phyloP scores from a whole-genome alignment of 192 early-diverging fungal species.

The Pilaira anomala region DNA sequence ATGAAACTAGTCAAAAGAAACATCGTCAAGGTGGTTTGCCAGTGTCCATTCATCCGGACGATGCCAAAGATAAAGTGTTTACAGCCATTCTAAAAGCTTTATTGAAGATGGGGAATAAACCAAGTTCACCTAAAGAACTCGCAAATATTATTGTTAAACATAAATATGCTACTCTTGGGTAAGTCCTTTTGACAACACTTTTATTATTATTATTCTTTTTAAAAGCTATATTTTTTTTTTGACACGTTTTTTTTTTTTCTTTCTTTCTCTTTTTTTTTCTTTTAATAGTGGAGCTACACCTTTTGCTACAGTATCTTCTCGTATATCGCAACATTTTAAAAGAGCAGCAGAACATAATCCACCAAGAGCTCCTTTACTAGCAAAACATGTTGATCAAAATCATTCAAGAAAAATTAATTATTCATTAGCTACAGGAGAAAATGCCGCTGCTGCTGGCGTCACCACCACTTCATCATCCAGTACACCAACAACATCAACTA shows the following conservation, averaged over 20 bases:
- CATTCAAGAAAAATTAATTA: conserved; percentile 75
- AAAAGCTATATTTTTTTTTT: neutral
- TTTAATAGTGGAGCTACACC: conserved; percentile 69
- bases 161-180: conserved; percentile 75
- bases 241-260: conserved; percentile 7
- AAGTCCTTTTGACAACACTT: conserved; percentile 28
- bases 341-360: conserved; percentile 73
- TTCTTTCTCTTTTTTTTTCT: neutral
- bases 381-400: conserved; percentile 64
- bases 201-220: neutral
- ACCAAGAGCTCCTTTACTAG: conserved; percentile 67
- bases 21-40: conserved; percentile 16
- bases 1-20: neutral
- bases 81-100: conserved; percentile 83
- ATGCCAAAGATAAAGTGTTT: conserved; percentile 83
- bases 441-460: neutral
- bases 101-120: conserved; percentile 69
- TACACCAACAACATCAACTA: neutral
- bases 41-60: conserved; percentile 64
- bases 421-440: conserved; percentile 52
- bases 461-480: neutral
- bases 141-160: conserved; percentile 74
- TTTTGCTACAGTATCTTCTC: conserved; percentile 84
- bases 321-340: conserved; percentile 88
- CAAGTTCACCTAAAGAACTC: conserved; percentile 80